Conservation (phyloP, 139 green algal species). For the Zygnema circumcarinatum region DNA sequence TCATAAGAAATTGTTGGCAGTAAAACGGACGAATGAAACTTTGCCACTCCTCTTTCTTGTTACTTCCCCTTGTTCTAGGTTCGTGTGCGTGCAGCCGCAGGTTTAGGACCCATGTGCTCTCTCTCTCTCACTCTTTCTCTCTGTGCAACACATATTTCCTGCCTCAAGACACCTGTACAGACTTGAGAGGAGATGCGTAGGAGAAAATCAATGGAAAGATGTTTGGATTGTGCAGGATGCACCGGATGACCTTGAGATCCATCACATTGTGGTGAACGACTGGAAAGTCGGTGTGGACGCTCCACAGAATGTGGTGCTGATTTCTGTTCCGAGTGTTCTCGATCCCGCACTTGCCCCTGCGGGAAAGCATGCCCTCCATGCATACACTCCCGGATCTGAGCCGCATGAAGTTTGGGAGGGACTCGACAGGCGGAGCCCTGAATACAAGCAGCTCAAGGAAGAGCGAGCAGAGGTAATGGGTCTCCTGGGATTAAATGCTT, state of each 20-base stretch:
- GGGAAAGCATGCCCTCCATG: slow-evolving; percentile 70
- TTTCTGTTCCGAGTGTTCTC: slow-evolving; percentile 80
- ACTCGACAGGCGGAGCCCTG: slow-evolving; percentile 73
- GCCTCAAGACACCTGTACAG: too few relatives aligned
- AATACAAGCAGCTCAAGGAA: slow-evolving; percentile 91
- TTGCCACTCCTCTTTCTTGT: too few relatives aligned
- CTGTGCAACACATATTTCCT: too few relatives aligned
- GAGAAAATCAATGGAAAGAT: too few relatives aligned
- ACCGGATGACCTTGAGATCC: slow-evolving; percentile 80
- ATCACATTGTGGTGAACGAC: slow-evolving; percentile 95
- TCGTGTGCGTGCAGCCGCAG: too few relatives aligned
- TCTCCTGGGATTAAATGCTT: too few relatives aligned
- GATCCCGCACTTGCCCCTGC: slow-evolving; percentile 74
- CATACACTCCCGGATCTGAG: slow-evolving; percentile 80
- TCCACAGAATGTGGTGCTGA: slow-evolving; percentile 90
- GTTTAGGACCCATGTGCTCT: too few relatives aligned
- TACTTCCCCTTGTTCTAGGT: too few relatives aligned
- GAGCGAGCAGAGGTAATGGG: slow-evolving; percentile 68
- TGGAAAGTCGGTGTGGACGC: slow-evolving; percentile 84
- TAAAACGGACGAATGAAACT: too few relatives aligned
- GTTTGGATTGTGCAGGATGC: slow-evolving; percentile 51
- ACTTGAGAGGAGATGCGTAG: too few relatives aligned
- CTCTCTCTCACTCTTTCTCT: too few relatives aligned
- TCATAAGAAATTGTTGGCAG: too few relatives aligned
- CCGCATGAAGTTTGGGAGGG: slow-evolving; percentile 89